These are phyloP conservation scores for Phytophthora ramorum DNA, from an alignment of 352 stramenopile genomes.

Conservation along the genomic window DNA sequence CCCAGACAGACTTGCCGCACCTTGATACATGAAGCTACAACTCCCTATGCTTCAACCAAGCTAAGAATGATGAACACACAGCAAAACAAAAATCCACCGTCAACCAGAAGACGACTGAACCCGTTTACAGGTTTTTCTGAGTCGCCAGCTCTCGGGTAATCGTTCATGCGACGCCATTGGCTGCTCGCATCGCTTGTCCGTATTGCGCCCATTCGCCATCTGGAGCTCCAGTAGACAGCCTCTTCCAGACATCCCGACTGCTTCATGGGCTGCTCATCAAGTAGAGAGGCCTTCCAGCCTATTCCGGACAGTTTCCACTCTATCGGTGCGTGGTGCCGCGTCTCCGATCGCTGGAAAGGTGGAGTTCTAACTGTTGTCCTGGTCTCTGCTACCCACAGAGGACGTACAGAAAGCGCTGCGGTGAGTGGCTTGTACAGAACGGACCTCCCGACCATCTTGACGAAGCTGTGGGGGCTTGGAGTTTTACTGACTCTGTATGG, in stretches of 20 bases:
- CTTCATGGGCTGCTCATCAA: slow-evolving; percentile 39
- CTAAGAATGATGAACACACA: too few species aligned
- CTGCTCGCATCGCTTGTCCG: slow-evolving; percentile 26
- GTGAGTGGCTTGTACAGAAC: slow-evolving; percentile 11
- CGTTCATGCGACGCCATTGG: slow-evolving; percentile 24
- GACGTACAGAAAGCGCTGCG: slow-evolving; percentile 57
- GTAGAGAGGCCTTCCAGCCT: slow-evolving; percentile 35
- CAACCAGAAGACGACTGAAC: neutral
- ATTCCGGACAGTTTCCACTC: slow-evolving; percentile 44
- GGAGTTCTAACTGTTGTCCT: neutral
- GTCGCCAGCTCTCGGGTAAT: slow-evolving; percentile 21
- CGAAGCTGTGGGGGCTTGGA: neutral
- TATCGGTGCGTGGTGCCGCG: slow-evolving; percentile 25
- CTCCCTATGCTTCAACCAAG: too few species aligned
- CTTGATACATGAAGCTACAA: too few species aligned
- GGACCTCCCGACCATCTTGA: neutral
- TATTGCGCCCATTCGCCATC: slow-evolving; percentile 23
- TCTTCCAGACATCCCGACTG: neutral
- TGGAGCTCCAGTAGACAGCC: slow-evolving; percentile 18
- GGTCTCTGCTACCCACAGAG: slow-evolving; percentile 22
- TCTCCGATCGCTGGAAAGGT: neutral
- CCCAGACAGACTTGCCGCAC: too few species aligned
- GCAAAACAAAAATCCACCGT: slow-evolving; percentile 6
- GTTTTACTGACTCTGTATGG: neutral
- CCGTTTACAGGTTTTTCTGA: slow-evolving; percentile 21